phyloP scores from a whole-genome alignment of 2,329 filamentous ascomycete genomes.

The Penicillium hordei region DNA sequence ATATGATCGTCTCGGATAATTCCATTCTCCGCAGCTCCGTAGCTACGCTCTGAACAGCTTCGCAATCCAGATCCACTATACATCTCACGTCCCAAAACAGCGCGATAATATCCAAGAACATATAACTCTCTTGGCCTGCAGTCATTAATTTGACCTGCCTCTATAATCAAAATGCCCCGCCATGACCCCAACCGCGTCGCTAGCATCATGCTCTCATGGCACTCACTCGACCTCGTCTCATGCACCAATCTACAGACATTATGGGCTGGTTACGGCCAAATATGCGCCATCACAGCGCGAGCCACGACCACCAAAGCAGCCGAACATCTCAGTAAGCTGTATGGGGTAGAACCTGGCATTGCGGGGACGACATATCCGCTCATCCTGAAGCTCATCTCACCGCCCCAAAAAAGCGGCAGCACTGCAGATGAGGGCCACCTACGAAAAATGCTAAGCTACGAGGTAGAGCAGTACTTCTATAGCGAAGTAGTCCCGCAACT shows the following conservation, averaged over 20 bases:
- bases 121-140: neutral
- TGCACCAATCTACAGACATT: slow-evolving; percentile 42
- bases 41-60: neutral
- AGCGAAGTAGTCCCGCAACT: slow-evolving; percentile 54
- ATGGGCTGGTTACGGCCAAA: slow-evolving; percentile 54
- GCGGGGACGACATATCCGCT: slow-evolving; percentile 34
- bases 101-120: neutral
- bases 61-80: neutral
- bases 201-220: slow-evolving; percentile 29
- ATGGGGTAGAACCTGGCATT: slow-evolving; percentile 17
- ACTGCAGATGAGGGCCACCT: slow-evolving; percentile 60
- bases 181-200: slow-evolving; percentile 22
- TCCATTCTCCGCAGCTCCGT: neutral
- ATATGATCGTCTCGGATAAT: neutral
- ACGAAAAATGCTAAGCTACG: slow-evolving; percentile 66
- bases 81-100: neutral
- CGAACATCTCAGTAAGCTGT: slow-evolving; percentile 20
- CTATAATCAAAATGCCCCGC: neutral
- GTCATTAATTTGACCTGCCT: neutral
- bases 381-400: slow-evolving; percentile 62
- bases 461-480: slow-evolving; percentile 68
- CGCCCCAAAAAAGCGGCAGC: slow-evolving; percentile 40
- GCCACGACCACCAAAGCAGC: slow-evolving; percentile 29
- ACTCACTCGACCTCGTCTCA: slow-evolving; percentile 30
- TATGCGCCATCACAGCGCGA: slow-evolving; percentile 55